Evolutionary conservation across 2,329 filamentous ascomycete species (phyloP).

Genomic region (Pseudopyricularia javanii): DNA sequence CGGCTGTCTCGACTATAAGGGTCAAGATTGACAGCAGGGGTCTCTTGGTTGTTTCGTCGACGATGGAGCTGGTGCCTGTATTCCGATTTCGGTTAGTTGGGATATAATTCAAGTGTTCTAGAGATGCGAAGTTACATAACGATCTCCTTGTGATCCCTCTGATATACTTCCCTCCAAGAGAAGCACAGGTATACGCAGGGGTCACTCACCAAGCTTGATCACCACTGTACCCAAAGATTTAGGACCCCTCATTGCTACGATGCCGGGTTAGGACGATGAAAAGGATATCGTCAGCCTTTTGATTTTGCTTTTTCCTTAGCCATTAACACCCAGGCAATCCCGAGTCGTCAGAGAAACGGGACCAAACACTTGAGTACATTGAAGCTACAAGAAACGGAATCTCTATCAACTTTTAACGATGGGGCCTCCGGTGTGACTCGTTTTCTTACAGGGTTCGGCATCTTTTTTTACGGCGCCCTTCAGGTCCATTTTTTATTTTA

Average conservation of each 20-base stretch:
- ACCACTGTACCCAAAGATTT: conserved; percentile 59
- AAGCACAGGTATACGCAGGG: not conserved
- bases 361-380: not conserved
- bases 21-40: conserved; percentile 83
- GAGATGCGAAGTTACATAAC: too few relatives aligned
- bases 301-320: not conserved
- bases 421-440: not conserved
- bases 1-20: conserved; percentile 87
- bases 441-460: conserved; percentile 2
- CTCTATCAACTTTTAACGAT: not conserved
- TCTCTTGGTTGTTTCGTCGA: conserved; percentile 90
- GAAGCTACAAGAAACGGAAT: not conserved
- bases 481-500: conserved; percentile 2
- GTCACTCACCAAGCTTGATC: conserved; percentile 70
- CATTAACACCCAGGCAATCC: not conserved
- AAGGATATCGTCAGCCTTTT: not conserved
- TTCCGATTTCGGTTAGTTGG: conserved; percentile 2
- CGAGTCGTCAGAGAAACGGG: not conserved
- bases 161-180: not conserved
- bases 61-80: conserved; percentile 93
- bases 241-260: conserved; percentile 48
- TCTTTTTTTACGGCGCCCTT: not conserved
- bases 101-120: not conserved
- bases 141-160: too few relatives aligned
- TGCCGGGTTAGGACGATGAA: not conserved